Evolutionary conservation across 257 asterid species (phyloP).

Genomic region (Paulownia fortunei): DNA sequence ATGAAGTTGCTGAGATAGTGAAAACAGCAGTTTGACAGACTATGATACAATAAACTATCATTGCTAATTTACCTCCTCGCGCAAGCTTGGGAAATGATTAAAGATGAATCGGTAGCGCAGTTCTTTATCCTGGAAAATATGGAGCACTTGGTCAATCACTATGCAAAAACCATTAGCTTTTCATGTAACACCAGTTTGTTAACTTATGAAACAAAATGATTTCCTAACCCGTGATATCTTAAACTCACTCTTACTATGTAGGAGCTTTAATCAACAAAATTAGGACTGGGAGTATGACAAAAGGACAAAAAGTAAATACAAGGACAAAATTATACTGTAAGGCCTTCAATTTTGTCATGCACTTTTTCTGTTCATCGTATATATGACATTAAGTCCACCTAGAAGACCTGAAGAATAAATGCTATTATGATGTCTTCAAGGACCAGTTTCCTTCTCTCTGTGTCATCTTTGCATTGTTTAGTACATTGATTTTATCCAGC

Average conservation of each 20-base stretch:
- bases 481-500: not conserved
- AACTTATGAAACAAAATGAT: not conserved
- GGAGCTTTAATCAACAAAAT: no score
- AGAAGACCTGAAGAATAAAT: not conserved
- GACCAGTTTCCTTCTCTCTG: not conserved
- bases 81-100: slow-evolving; percentile 88
- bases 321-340: not conserved
- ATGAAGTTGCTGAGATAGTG: not conserved
- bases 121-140: slow-evolving; percentile 71
- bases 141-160: not conserved
- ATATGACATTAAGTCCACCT: not conserved
- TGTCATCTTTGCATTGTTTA: not conserved
- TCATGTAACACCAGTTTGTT: not conserved
- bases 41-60: not conserved
- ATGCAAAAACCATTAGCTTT: not conserved
- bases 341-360: not conserved
- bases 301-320: not conserved
- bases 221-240: not conserved
- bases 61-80: slow-evolving; percentile 70
- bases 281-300: no score
- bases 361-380: not conserved
- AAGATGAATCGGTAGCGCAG: slow-evolving; percentile 90
- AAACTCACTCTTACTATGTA: not conserved
- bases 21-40: not conserved
- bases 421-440: not conserved